Evolutionary conservation across 768 basidiomycete species (phyloP).

Genomic region (Artomyces pyxidatus): DNA sequence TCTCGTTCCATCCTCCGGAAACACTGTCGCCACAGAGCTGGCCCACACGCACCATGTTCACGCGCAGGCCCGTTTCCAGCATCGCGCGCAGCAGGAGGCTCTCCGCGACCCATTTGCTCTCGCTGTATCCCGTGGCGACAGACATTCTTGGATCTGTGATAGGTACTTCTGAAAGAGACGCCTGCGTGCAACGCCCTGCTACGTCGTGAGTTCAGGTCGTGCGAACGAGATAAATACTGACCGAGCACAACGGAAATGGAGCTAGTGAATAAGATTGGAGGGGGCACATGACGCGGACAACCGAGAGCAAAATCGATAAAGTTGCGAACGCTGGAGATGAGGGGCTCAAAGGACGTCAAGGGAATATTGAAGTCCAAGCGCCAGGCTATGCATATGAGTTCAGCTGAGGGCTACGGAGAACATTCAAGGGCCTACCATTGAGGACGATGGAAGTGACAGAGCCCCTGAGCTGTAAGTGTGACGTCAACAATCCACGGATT

Average conservation of each 20-base stretch:
- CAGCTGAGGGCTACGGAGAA: too few relatives aligned
- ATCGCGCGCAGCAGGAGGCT: slow-evolving; percentile 28
- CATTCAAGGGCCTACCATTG: neutral
- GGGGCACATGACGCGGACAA: neutral
- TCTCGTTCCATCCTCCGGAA: slow-evolving; percentile 36
- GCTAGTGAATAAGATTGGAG: neutral
- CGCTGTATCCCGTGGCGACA: slow-evolving; percentile 35
- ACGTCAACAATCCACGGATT: too few relatives aligned
- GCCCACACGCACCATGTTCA: slow-evolving; percentile 34
- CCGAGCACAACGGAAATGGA: slow-evolving; percentile 1
- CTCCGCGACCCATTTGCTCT: slow-evolving; percentile 38
- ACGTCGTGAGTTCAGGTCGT: too few relatives aligned
- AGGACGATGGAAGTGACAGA: neutral
- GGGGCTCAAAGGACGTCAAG: slow-evolving; percentile 1
- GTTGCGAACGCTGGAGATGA: slow-evolving; percentile 1
- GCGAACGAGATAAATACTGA: too few relatives aligned
- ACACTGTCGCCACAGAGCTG: slow-evolving; percentile 34
- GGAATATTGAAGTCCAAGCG: slow-evolving; percentile 1
- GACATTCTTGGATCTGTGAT: slow-evolving; percentile 26
- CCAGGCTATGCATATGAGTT: slow-evolving; percentile 2
- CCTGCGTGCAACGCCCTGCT: too few relatives aligned
- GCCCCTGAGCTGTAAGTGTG: too few relatives aligned
- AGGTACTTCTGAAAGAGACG: slow-evolving; percentile 28
- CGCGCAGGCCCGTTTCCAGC: slow-evolving; percentile 27
- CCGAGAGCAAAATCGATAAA: neutral